These are phyloP conservation scores for Trametes punicea DNA, from an alignment of 768 basidiomycete species.

Conservation along the genomic window DNA sequence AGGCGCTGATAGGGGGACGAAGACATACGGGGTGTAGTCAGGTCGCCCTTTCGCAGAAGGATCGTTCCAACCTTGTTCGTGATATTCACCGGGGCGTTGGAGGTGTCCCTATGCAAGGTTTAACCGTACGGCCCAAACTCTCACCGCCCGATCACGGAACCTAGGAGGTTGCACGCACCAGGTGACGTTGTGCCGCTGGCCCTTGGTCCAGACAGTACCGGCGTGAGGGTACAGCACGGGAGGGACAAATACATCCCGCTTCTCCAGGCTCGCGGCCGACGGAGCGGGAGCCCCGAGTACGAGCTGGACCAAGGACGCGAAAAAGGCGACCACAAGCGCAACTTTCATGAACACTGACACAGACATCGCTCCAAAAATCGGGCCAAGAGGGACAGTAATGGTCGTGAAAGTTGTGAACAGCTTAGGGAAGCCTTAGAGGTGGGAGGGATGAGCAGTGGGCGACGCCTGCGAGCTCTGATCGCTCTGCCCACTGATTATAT, in stretches of 20 bases:
- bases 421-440: neutral
- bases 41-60: slow-evolving; percentile 23
- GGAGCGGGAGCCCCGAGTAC: neutral
- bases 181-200: slow-evolving; percentile 17
- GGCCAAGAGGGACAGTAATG: neutral
- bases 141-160: neutral
- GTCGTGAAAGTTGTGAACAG: neutral
- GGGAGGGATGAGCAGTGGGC: neutral
- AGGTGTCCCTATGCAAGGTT: slow-evolving; percentile 24
- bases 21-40: slow-evolving; percentile 28
- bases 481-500: neutral
- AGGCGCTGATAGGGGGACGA: neutral
- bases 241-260: slow-evolving; percentile 17
- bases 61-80: slow-evolving; percentile 31
- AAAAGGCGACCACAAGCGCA: slow-evolving; percentile 4
- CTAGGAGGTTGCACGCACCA: slow-evolving; percentile 2
- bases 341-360: slow-evolving; percentile 4
- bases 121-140: neutral
- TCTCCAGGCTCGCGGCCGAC: neutral
- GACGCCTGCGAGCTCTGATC: neutral
- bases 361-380: neutral
- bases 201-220: slow-evolving; percentile 16
- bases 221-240: slow-evolving; percentile 18
- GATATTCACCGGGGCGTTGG: slow-evolving; percentile 36
- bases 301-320: slow-evolving; percentile 6